Evolutionary conservation across 345 rosid genomes (phyloP).

Genomic region (Murraya koenigii): DNA sequence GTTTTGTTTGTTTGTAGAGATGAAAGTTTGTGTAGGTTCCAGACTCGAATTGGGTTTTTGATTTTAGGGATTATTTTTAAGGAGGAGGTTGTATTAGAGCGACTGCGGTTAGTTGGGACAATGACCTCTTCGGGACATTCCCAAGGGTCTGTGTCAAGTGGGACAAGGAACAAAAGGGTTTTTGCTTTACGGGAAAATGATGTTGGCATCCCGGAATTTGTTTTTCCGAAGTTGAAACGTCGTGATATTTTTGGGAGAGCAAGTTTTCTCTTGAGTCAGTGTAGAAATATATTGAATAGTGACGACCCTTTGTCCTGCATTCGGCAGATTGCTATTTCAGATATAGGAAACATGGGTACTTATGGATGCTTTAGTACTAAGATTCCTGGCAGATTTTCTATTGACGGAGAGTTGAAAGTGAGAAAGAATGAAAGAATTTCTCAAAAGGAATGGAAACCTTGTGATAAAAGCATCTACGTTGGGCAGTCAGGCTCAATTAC

Average conservation of each 20-base stretch:
- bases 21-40: constrained; percentile 36
- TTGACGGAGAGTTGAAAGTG: constrained; percentile 25
- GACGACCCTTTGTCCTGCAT: constrained; percentile 62
- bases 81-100: constrained; percentile 38
- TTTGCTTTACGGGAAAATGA: constrained; percentile 51
- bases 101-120: constrained; percentile 23
- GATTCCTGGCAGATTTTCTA: constrained; percentile 13
- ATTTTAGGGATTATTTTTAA: constrained; percentile 48
- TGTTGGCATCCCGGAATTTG: constrained; percentile 14
- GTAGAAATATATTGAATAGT: constrained; percentile 53
- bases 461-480: constrained; percentile 17
- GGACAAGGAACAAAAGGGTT: constrained; percentile 68
- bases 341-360: constrained; percentile 20
- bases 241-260: constrained; percentile 34
- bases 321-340: constrained; percentile 29
- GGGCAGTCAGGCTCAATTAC: constrained; percentile 20
- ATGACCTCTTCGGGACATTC: constrained; percentile 34
- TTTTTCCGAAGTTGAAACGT: constrained; percentile 18
- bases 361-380: constrained; percentile 18
- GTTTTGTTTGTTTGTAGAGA: constrained; percentile 65
- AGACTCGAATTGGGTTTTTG: constrained; percentile 58
- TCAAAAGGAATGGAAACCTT: constrained; percentile 16
- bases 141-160: constrained; percentile 53
- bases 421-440: constrained; percentile 16
- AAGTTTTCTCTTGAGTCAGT: constrained; percentile 41